Percentiles rank a stretch among this genome's conserved stretches.
Evolutionary conservation across 768 basidiomycete species (phyloP).

Genomic region (Tricholoma sp.): DNA sequence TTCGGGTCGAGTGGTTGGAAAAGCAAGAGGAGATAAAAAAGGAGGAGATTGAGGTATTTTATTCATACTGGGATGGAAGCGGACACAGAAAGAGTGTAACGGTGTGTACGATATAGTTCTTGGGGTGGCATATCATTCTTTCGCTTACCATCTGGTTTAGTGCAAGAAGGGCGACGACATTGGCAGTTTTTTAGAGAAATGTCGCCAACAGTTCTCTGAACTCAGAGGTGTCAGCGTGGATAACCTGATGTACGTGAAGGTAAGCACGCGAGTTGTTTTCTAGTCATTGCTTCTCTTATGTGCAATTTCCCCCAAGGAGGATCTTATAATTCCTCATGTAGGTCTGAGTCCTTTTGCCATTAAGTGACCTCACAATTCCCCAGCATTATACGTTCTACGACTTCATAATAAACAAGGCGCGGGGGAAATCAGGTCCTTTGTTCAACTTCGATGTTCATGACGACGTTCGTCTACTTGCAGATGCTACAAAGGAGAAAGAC

Average conservation of each 20-base stretch:
- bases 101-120: constrained; percentile 42
- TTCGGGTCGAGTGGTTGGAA: constrained; percentile 88
- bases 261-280: constrained; percentile 22
- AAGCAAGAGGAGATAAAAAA: constrained; percentile 56
- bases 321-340: constrained; percentile 95
- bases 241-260: constrained; percentile 99
- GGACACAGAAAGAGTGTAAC: constrained; percentile 90
- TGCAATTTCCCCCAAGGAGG: constrained; percentile 57
- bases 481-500: constrained; percentile 95
- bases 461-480: constrained; percentile 89
- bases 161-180: constrained; percentile 97
- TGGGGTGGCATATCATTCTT: background rate
- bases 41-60: constrained; percentile 85
- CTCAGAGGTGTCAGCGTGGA: constrained; percentile 86
- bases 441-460: constrained; percentile 99
- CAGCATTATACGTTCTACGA: constrained; percentile 98
- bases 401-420: constrained; percentile 97
- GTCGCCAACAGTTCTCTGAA: constrained; percentile 89
- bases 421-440: constrained; percentile 95
- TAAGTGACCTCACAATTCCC: constrained; percentile 4
- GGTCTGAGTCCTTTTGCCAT: constrained; percentile 19
- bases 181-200: constrained; percentile 85
- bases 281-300: background rate
- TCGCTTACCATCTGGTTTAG: constrained; percentile 34
- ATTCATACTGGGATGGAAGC: constrained; percentile 98